Evolutionary conservation across 2,329 filamentous ascomycete genomes (phyloP).

Genomic region (Xylariaceae sp.): DNA sequence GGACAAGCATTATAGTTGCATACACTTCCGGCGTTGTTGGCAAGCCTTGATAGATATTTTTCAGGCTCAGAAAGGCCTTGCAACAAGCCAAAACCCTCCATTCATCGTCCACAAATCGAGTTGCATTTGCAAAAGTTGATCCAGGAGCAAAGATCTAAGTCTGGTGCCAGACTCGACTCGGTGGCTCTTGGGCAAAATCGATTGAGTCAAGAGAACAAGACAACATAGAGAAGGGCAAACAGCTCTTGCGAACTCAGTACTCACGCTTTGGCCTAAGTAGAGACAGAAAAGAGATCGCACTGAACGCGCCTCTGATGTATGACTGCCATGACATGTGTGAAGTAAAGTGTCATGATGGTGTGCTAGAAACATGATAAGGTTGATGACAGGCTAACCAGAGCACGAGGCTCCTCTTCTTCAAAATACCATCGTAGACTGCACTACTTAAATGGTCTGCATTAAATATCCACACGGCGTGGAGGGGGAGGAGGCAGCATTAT

Average conservation of each 20-base stretch:
- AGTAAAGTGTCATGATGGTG: too few species aligned
- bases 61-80: slow-evolving; percentile 16
- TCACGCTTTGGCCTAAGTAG: neutral
- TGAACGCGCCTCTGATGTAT: neutral
- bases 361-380: too few species aligned
- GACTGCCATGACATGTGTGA: too few species aligned
- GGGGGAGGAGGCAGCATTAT: too few species aligned
- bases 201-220: neutral
- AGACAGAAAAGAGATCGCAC: neutral
- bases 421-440: too few species aligned
- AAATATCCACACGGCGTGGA: too few species aligned
- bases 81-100: slow-evolving; percentile 9
- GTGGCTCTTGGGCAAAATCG: neutral
- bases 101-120: slow-evolving; percentile 12
- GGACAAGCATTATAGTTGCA: slow-evolving; percentile 21
- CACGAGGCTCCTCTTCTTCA: too few species aligned
- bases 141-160: neutral
- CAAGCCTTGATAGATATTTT: slow-evolving; percentile 23
- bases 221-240: neutral
- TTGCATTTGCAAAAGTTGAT: slow-evolving; percentile 2
- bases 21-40: slow-evolving; percentile 26
- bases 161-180: too few species aligned
- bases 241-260: neutral
- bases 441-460: too few species aligned
- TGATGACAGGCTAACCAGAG: too few species aligned